Evolutionary conservation across 2,329 filamentous ascomycete species (phyloP), one percentile per base, ranked within the genome.

Genomic region (Nemania diffusa): DNA sequence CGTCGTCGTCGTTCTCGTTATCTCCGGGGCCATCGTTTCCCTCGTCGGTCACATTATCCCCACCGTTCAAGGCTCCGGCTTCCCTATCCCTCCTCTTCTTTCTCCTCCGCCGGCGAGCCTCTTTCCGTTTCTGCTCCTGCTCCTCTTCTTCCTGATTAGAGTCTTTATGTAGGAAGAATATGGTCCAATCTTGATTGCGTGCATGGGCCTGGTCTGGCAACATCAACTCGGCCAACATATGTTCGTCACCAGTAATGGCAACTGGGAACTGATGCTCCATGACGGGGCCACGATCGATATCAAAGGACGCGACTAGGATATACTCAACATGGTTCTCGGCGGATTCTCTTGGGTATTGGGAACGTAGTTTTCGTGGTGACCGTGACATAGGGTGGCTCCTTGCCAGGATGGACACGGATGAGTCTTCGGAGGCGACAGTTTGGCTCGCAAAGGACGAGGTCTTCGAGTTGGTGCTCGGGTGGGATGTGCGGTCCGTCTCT

Each of bases 191-290:
- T 81, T 98, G 94, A 76, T 92, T 95, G 44, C 96, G 89, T 68
- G 96, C 90, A 81, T 99, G 96, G 24, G 95, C 94, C 80, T 98
- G 95, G 80, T 99, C 96, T 0, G 96, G 96, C 78, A 99, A 83
- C 96, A 99, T 99, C 76, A 99, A 88, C 83, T 99, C 96, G 6
- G 96, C 96, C 76, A 99, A 82, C 94, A 98, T 98, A 76, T 97
- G 92, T 82, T 99, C 96, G 78, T 99, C 95, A 34, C 96, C 95
- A 57, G 94, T 97, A 69, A 99, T 98, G 57, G 95, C 90, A 48
- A 93, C 91, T 0, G 96, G 96, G 77, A 95, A 99, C 78, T 99
- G 96, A 78, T 99, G 94, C 78, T 99, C 96, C 96, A 99, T 98
- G 74, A 97, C 90, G 53, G 95, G 95, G 2, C 96, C 96, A 60